Evolutionary conservation across 331 rosid species (phyloP).

Genomic region (Quercus tomentella): DNA sequence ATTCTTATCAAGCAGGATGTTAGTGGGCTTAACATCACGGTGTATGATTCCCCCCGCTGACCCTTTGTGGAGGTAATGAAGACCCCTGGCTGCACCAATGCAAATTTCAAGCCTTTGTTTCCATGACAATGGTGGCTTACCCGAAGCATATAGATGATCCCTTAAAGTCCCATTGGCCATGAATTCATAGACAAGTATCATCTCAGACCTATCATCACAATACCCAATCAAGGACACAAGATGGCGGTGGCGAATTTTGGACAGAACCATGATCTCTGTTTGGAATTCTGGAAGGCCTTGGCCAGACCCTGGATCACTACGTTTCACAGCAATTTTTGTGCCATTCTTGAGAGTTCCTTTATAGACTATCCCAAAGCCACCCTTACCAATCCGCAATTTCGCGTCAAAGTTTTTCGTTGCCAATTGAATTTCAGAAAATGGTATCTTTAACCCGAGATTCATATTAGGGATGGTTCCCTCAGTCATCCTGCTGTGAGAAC

Average conservation of each 20-base stretch:
- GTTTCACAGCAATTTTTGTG: slow-evolving; percentile 41
- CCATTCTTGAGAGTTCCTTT: slow-evolving; percentile 32
- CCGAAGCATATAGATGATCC: slow-evolving; percentile 41
- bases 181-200: slow-evolving; percentile 56
- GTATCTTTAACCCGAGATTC: slow-evolving; percentile 34
- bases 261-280: slow-evolving; percentile 46
- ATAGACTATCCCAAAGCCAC: slow-evolving; percentile 55
- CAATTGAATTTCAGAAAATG: slow-evolving; percentile 29
- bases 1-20: slow-evolving; percentile 87
- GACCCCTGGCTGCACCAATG: slow-evolving; percentile 96
- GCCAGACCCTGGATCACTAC: slow-evolving; percentile 36
- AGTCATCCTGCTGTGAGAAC: slow-evolving; percentile 29
- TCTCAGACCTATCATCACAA: slow-evolving; percentile 47
- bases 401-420: slow-evolving; percentile 43
- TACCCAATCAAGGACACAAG: slow-evolving; percentile 56
- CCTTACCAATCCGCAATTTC: slow-evolving; percentile 34
- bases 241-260: slow-evolving; percentile 48
- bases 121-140: slow-evolving; percentile 42
- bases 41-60: slow-evolving; percentile 87
- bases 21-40: slow-evolving; percentile 95
- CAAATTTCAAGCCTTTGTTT: slow-evolving; percentile 82
- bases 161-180: slow-evolving; percentile 55
- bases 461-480: slow-evolving; percentile 15
- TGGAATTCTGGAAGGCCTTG: slow-evolving; percentile 49
- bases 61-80: slow-evolving; percentile 91